A percentile compares a stretch with the other conserved stretches of the same genome.
Conservation (phyloP, 2,329 filamentous ascomycete species). For the Hymenoscyphus repandus region DNA sequence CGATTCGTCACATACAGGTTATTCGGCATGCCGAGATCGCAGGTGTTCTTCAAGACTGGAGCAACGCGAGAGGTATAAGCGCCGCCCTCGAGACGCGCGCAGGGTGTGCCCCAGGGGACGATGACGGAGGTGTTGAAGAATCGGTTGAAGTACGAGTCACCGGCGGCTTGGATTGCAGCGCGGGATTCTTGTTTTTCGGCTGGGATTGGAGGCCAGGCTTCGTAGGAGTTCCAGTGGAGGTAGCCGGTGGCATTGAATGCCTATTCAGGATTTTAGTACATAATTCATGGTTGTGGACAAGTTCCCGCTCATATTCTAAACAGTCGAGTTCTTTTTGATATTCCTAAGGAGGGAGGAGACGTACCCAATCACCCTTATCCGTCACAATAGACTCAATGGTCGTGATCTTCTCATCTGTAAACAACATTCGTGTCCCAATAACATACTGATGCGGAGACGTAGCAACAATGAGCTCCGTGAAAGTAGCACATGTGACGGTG, state of each 20-base stretch:
- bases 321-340: too few species aligned
- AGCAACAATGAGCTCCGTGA: constrained; percentile 13
- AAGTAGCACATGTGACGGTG: constrained; percentile 7
- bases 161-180: constrained; percentile 12
- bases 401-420: constrained; percentile 6
- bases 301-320: too few species aligned
- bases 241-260: constrained; percentile 15
- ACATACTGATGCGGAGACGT: constrained; percentile 11
- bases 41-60: constrained; percentile 6
- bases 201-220: constrained; percentile 12
- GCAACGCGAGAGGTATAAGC: constrained; percentile 6
- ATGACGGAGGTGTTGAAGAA: constrained; percentile 7
- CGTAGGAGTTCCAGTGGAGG: constrained; percentile 8
- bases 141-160: constrained; percentile 14
- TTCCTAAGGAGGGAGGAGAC: too few species aligned
- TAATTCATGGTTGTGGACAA: too few species aligned
- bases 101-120: constrained; percentile 10
- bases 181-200: constrained; percentile 7
- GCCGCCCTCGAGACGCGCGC: constrained; percentile 15
- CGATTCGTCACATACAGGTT: constrained; percentile 4
- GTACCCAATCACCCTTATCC: constrained; percentile 11
- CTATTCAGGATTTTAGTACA: too few species aligned
- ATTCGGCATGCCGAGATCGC: constrained; percentile 7
- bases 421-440: constrained; percentile 15
- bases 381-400: constrained; percentile 12